These are phyloP conservation scores for Setaria italica DNA, from an alignment of 202 grass and related monocot genomes.

Conservation along the genomic window DNA sequence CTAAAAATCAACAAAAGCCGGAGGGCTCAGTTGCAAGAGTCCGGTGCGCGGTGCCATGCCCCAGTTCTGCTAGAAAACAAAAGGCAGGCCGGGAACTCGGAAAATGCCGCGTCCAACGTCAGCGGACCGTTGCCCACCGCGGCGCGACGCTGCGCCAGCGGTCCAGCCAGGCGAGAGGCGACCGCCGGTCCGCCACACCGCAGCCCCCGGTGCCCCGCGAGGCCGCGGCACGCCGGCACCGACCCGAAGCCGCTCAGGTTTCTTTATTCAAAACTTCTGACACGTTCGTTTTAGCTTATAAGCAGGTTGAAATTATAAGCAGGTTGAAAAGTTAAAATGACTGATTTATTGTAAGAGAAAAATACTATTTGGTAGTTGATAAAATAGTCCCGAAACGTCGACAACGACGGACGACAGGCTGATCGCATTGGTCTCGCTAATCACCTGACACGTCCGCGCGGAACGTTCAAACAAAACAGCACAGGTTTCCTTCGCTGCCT, in stretches of 20 bases:
- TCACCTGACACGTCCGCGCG: neutral
- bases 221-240: no score
- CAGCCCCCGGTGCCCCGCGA: neutral
- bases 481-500: neutral
- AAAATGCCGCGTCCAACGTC: neutral
- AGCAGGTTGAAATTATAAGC: no score
- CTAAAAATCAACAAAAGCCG: neutral
- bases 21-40: neutral
- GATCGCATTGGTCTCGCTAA: neutral
- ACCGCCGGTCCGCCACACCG: neutral
- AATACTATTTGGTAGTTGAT: no score
- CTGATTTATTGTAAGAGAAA: no score
- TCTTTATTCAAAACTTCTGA: no score
- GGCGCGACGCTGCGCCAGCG: neutral
- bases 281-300: no score
- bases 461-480: neutral
- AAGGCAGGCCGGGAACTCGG: neutral
- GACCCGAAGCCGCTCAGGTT: no score
- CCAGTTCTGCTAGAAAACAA: neutral
- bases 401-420: neutral
- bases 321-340: no score
- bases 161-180: neutral
- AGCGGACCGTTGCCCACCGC: conserved; percentile 24
- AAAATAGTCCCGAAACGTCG: no score
- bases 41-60: neutral